phyloP scores from a whole-genome alignment of 2,329 filamentous ascomycete species.

The Teratosphaeria destructans region DNA sequence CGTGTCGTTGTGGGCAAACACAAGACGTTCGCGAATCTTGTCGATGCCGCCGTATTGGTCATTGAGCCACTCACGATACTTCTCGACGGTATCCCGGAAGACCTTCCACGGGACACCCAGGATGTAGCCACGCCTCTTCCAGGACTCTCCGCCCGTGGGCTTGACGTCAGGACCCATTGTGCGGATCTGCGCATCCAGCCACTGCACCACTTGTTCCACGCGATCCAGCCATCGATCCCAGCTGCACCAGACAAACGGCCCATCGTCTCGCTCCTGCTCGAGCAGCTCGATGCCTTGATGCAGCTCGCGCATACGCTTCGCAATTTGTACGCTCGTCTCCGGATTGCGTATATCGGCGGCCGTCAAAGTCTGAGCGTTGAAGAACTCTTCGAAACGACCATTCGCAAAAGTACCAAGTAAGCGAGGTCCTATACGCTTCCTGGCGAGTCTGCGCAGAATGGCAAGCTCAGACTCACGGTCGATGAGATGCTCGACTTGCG shows the following conservation, averaged over 20 bases:
- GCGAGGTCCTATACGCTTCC: constrained; percentile 86
- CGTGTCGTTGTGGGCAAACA: constrained; percentile 98
- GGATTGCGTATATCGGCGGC: constrained; percentile 65
- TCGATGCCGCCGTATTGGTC: constrained; percentile 57
- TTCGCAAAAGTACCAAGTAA: constrained; percentile 88
- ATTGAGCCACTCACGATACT: constrained; percentile 66
- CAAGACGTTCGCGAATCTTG: constrained; percentile 61
- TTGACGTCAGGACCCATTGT: constrained; percentile 34
- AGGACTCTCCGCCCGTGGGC: constrained; percentile 38
- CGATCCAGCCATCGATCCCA: constrained; percentile 85
- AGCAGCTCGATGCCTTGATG: constrained; percentile 88
- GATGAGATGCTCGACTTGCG: constrained; percentile 90
- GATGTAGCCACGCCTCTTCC: constrained; percentile 65
- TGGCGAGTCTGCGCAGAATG: constrained; percentile 73
- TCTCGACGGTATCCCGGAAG: constrained; percentile 65
- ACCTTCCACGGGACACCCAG: constrained; percentile 74
- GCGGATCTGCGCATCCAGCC: constrained; percentile 51
- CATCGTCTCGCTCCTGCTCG: constrained; percentile 62
- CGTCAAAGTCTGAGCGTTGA: constrained; percentile 73
- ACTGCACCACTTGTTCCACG: constrained; percentile 49
- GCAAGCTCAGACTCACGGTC: constrained; percentile 82
- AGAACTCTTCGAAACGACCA: constrained; percentile 90
- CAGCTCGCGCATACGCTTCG: constrained; percentile 92
- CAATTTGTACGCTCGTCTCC: constrained; percentile 82
- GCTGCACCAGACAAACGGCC: constrained; percentile 78